Percentiles rank a stretch among this genome's conserved stretches.
phyloP scores from a whole-genome alignment of 495 filamentous ascomycete species.

The Trichoderma virens region DNA sequence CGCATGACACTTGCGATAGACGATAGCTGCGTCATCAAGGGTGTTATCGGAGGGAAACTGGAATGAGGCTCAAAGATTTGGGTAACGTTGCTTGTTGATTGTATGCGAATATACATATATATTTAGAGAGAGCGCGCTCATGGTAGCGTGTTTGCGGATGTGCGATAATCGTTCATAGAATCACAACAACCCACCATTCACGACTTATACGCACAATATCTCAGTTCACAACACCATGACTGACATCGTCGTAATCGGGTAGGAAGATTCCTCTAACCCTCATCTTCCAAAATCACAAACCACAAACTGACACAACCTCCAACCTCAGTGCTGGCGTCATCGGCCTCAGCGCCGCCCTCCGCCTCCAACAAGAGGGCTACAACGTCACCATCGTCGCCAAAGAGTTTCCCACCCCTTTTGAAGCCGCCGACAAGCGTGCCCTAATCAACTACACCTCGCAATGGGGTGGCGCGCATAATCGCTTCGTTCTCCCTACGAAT shows the following conservation, averaged over 20 bases:
- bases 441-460: slow-evolving; percentile 57
- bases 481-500: slow-evolving; percentile 40
- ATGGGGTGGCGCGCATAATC: slow-evolving; percentile 59
- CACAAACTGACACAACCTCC: not conserved
- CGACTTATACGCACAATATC: not conserved
- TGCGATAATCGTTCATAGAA: too few relatives aligned
- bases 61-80: not conserved
- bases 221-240: slow-evolving; percentile 4
- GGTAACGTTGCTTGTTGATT: not conserved
- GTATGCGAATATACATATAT: too few relatives aligned
- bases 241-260: slow-evolving; percentile 9
- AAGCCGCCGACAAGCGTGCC: slow-evolving; percentile 28
- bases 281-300: not conserved
- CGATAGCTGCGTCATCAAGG: not conserved
- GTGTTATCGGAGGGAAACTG: not conserved
- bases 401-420: slow-evolving; percentile 45
- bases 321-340: slow-evolving; percentile 47
- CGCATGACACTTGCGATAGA: not conserved
- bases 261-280: not conserved
- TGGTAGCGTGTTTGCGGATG: too few relatives aligned
- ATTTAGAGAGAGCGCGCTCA: too few relatives aligned
- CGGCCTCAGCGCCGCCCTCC: slow-evolving; percentile 47
- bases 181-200: not conserved
- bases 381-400: slow-evolving; percentile 47
- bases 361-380: slow-evolving; percentile 39